Evolutionary conservation across 75 land plant genomes (phyloP).

Genomic region (Cryptomeria japonica): DNA sequence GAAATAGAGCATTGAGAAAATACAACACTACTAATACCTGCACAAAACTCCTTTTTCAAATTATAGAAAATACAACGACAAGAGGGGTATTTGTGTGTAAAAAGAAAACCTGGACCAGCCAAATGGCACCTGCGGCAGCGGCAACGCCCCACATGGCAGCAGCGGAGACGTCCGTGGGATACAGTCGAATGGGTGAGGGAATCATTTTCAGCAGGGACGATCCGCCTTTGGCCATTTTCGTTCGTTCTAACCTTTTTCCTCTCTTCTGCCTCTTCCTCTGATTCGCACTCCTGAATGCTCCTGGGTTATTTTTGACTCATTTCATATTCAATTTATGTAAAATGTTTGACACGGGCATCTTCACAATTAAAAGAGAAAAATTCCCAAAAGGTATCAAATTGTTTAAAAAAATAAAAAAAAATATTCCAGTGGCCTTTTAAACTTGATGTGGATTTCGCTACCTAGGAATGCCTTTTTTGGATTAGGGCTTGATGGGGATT

Average conservation of each 20-base stretch:
- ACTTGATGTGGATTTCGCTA: too few species aligned
- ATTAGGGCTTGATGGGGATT: too few species aligned
- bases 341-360: too few species aligned
- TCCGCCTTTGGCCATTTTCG: not conserved
- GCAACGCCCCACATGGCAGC: conserved; percentile 74
- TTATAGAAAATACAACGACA: not conserved
- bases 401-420: too few species aligned
- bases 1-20: not conserved
- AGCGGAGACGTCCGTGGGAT: conserved; percentile 48
- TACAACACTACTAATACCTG: not conserved
- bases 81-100: not conserved
- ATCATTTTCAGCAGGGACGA: conserved; percentile 36
- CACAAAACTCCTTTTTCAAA: too few species aligned
- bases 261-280: not conserved
- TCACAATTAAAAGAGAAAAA: too few species aligned
- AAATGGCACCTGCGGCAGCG: conserved; percentile 50
- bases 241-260: not conserved
- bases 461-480: too few species aligned
- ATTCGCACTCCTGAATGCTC: too few species aligned
- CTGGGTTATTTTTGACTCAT: too few species aligned
- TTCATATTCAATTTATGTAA: too few species aligned
- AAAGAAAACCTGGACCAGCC: conserved; percentile 56
- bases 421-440: too few species aligned
- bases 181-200: conserved; percentile 46
- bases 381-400: too few species aligned